Percentiles rank a stretch among this genome's conserved stretches.
Conservation (phyloP, 257 asterid species). For the Fraxinus anomala region DNA sequence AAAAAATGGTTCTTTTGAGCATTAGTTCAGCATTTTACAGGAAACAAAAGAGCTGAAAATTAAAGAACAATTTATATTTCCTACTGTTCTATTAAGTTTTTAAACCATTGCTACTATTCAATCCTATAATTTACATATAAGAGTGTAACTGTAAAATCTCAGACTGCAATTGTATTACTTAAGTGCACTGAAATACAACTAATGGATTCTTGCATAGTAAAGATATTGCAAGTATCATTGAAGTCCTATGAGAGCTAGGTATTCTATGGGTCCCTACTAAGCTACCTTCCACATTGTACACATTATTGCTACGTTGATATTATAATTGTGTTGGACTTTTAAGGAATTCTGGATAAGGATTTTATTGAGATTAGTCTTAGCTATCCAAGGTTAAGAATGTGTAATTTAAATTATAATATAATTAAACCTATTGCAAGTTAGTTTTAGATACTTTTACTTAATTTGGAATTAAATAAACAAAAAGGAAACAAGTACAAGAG, state of each 20-base stretch:
- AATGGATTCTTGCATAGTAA: neutral
- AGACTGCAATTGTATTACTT: neutral
- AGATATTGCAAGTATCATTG: neutral
- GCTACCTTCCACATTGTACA: neutral
- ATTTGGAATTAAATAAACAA: neutral
- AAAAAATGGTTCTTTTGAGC: neutral
- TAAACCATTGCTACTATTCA: neutral
- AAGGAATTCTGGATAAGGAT: neutral
- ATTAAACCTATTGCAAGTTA: neutral
- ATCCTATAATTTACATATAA: neutral
- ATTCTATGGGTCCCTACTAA: neutral
- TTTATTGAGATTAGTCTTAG: neutral
- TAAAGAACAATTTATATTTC: neutral
- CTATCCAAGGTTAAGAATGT: neutral
- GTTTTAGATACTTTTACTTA: neutral
- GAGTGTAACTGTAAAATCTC: neutral
- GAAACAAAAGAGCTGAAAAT: neutral
- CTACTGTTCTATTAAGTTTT: neutral
- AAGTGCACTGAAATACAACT: neutral
- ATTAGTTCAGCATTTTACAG: neutral
- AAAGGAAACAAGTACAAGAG: neutral
- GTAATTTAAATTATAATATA: neutral
- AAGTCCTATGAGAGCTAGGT: neutral
- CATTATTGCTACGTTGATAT: neutral
- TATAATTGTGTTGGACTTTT: neutral